phyloP scores from a whole-genome alignment of 2,329 filamentous ascomycete genomes.

The Phyllosticta ampelicida region DNA sequence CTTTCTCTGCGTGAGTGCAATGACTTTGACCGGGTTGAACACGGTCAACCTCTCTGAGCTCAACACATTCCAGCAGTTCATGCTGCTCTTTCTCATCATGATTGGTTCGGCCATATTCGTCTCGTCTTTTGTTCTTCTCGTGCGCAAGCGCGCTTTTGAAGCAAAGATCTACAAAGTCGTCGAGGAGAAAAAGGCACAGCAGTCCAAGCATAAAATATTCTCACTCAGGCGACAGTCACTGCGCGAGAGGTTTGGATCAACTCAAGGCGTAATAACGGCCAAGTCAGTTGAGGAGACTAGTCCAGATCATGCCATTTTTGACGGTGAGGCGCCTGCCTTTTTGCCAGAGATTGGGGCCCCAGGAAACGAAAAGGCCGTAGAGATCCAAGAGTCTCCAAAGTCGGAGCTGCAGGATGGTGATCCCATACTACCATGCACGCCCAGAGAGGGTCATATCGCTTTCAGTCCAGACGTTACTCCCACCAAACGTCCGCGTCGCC shows the following conservation, averaged over 20 bases:
- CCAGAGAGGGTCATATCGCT: conserved; percentile 17
- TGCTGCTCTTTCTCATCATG: conserved; percentile 55
- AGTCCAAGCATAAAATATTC: background rate
- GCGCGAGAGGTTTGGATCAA: background rate
- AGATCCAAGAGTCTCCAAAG: background rate
- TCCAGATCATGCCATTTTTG: background rate
- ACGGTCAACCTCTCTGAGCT: conserved; percentile 53
- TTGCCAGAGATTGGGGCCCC: background rate
- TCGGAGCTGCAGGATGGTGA: background rate
- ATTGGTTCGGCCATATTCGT: conserved; percentile 58
- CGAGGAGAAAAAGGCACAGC: conserved; percentile 17
- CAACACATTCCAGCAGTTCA: conserved; percentile 57
- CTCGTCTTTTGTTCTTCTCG: conserved; percentile 51
- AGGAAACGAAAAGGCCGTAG: background rate
- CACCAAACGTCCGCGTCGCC: conserved; percentile 8
- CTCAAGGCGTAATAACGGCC: background rate
- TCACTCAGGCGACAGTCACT: conserved; percentile 1
- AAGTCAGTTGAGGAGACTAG: background rate
- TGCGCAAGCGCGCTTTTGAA: conserved; percentile 53
- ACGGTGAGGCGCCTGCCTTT: background rate
- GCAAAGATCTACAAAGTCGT: conserved; percentile 47
- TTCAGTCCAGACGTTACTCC: conserved; percentile 20
- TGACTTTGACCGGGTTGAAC: conserved; percentile 58
- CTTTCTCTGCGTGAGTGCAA: conserved; percentile 55
- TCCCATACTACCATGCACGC: background rate